Conservation (phyloP, 1,139 yeast genomes). For the Dujonia santamariae region DNA sequence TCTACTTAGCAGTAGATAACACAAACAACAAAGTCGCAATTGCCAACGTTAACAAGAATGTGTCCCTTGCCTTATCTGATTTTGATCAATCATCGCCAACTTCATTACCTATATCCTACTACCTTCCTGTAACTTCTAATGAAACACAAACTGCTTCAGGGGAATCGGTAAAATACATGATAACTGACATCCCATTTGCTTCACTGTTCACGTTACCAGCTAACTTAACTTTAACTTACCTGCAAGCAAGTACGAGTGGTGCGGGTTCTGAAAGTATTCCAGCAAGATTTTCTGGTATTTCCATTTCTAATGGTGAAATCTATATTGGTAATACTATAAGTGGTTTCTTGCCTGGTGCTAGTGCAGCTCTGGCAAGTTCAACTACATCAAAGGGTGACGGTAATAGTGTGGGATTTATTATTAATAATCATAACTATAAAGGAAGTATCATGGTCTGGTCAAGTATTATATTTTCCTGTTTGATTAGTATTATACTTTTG, state of each 20-base stretch:
- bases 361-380: background rate
- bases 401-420: too few species aligned
- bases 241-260: slow-evolving; percentile 12
- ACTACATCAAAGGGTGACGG: too few species aligned
- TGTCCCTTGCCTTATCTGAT: slow-evolving; percentile 9
- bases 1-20: slow-evolving; percentile 67
- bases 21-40: slow-evolving; percentile 58
- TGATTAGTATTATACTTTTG: too few species aligned
- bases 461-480: too few species aligned
- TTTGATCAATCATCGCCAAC: slow-evolving; percentile 5
- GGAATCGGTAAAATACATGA: slow-evolving; percentile 21
- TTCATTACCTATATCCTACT: slow-evolving; percentile 2
- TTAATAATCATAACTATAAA: too few species aligned
- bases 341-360: slow-evolving; percentile 6
- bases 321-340: slow-evolving; percentile 16
- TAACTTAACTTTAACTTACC: slow-evolving; percentile 19
- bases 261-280: slow-evolving; percentile 24
- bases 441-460: too few species aligned
- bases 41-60: slow-evolving; percentile 20
- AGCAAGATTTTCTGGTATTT: slow-evolving; percentile 32
- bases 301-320: slow-evolving; percentile 31
- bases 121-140: background rate
- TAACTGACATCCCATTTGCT: slow-evolving; percentile 41
- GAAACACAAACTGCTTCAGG: slow-evolving; percentile 1
- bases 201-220: slow-evolving; percentile 12